These are phyloP conservation scores for Lumnitzera littorea DNA, from an alignment of 345 rosid species.

Conservation along the genomic window DNA sequence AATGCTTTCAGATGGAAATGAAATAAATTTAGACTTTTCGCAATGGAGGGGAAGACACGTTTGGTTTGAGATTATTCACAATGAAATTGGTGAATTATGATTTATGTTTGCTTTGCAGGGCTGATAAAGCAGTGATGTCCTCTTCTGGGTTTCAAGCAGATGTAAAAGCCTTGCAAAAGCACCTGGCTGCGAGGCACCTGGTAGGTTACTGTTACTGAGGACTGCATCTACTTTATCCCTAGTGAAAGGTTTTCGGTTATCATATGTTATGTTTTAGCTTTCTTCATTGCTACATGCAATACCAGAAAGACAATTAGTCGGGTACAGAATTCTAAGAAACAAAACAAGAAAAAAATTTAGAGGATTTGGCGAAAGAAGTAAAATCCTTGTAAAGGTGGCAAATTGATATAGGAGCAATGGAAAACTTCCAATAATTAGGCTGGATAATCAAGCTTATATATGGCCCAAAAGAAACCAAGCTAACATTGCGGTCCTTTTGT, in stretches of 20 bases:
- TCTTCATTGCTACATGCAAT: not conserved
- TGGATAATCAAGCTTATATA: too few species aligned
- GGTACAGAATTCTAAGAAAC: too few species aligned
- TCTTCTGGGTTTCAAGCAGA: slow-evolving; percentile 99
- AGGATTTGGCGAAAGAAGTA: too few species aligned
- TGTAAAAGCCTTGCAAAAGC: slow-evolving; percentile 88
- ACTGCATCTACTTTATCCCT: not conserved
- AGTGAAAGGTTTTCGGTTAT: not conserved
- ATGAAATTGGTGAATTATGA: not conserved
- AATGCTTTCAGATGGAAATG: too few species aligned
- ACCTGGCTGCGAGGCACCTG: slow-evolving; percentile 75
- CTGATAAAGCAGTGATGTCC: slow-evolving; percentile 74
- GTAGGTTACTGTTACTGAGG: slow-evolving; percentile 44
- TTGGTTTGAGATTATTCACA: not conserved
- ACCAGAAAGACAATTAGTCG: too few species aligned
- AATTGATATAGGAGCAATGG: too few species aligned
- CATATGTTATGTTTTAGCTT: slow-evolving; percentile 1
- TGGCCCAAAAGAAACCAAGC: too few species aligned
- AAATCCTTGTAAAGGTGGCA: too few species aligned
- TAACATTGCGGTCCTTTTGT: too few species aligned
- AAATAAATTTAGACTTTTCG: too few species aligned
- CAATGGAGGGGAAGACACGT: not conserved
- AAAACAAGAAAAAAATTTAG: too few species aligned
- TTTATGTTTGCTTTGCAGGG: slow-evolving; percentile 35
- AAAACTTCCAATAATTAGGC: too few species aligned